phyloP scores from a whole-genome alignment of 2,329 filamentous ascomycete species.

The Ceratocystis harringtonii region DNA sequence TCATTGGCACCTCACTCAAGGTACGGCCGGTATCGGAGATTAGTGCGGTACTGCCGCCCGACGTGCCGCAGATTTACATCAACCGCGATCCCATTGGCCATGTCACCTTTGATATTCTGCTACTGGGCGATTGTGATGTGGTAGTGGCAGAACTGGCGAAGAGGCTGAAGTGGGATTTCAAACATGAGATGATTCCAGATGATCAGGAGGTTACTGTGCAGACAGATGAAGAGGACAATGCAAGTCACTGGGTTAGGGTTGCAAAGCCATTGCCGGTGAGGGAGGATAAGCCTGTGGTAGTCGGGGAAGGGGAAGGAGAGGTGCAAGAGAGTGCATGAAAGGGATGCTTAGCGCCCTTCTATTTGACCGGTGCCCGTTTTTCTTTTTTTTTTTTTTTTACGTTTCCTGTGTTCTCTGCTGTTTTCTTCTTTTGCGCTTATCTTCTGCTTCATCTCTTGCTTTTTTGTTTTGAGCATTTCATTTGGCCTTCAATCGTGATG shows the following conservation, averaged over 20 bases:
- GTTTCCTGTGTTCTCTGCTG: background rate
- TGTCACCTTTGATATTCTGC: constrained; percentile 89
- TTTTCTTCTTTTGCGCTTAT: background rate
- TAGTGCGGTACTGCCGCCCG: constrained; percentile 59
- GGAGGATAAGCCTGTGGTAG: constrained; percentile 7
- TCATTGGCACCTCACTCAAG: constrained; percentile 92
- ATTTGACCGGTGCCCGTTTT: background rate
- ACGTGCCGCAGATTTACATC: constrained; percentile 82
- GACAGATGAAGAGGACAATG: constrained; percentile 25
- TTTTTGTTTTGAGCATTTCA: background rate
- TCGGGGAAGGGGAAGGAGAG: background rate
- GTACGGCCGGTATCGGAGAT: constrained; percentile 92
- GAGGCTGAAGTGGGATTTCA: constrained; percentile 62
- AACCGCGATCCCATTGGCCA: constrained; percentile 71
- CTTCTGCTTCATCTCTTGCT: background rate
- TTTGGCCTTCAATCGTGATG: background rate
- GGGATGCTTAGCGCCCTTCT: background rate
- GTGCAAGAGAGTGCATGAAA: background rate
- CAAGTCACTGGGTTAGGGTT: constrained; percentile 30
- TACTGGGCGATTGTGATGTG: constrained; percentile 88
- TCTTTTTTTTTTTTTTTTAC: background rate
- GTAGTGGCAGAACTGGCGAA: constrained; percentile 76
- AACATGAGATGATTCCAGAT: constrained; percentile 69
- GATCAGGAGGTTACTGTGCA: constrained; percentile 47
- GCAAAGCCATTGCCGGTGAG: constrained; percentile 1